Evolutionary conservation across 2,329 filamentous ascomycete species (phyloP), one percentile per base, ranked within the genome.

Genomic region (Chaetomium olivaceum): DNA sequence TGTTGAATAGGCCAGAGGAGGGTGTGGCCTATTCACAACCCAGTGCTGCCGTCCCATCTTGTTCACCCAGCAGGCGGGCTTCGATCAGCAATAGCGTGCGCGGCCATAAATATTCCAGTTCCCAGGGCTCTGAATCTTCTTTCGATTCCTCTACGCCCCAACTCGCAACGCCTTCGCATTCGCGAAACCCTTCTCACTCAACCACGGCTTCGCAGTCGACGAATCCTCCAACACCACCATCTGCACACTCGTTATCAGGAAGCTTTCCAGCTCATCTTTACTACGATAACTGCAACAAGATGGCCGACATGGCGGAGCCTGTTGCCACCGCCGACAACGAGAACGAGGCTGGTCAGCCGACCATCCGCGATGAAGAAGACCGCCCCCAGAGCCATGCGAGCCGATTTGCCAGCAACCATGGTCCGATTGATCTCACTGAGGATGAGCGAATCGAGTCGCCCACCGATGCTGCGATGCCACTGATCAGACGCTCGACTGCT

Each of bases 51-150:
- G 69, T 73, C 29, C 74, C 73, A 64, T 68, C 63, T 54, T 60
- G 66, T 12, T 58, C 67, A 2, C 63, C 71, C 2, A 61, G 63
- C 25, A 78, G 77, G 65, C 76, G 76, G 6, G 21, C 60, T 39
- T 57, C 36, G 12, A 50, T 27, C 9, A 25, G 54, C 54, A n/a
- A 39, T n/a, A 50, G 36, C 52, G 36, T 23, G 14, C 25, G 25
- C 39, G 31, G 76, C 77, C 19, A 82, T 74, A 81, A 78, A 70
- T 79, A 78, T 62, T 85, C 83, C 0, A 80, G 82, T 69, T 86
- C 83, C 69, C 78, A 80, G 61, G 83, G 83, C 76, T 86, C 81
- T 63, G 73, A 84, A 19, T 83, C 83, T 6, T 84, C 81, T 3
- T 83, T 81, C 1, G 78, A 79, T 21, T 72, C 70, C 8, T 81